phyloP scores from a whole-genome alignment of 140 eudicot genomes.

The Cichorium intybus region DNA sequence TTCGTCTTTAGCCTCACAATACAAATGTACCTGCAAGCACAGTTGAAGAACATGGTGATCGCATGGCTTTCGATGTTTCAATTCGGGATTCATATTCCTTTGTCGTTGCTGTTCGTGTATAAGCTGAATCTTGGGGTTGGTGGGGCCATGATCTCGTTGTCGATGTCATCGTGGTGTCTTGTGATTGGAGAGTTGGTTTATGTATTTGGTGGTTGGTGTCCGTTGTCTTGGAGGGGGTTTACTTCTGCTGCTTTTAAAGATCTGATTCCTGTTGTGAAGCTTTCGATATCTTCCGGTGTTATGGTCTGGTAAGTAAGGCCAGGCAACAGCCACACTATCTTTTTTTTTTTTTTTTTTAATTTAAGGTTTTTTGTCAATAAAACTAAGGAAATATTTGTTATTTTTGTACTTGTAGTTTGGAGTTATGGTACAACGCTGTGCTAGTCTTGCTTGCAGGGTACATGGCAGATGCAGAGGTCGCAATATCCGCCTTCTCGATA shows the following conservation, averaged over 20 bases:
- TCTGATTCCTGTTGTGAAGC: constrained; percentile 68
- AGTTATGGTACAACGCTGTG: constrained; percentile 81
- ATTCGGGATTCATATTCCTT: constrained; percentile 49
- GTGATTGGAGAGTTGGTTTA: constrained; percentile 64
- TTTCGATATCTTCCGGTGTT: constrained; percentile 77
- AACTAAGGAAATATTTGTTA: not conserved
- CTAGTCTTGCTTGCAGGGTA: constrained; percentile 80
- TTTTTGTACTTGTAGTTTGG: constrained; percentile 47
- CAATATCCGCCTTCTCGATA: constrained; percentile 86
- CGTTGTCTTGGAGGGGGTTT: constrained; percentile 75
- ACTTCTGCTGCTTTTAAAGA: constrained; percentile 62
- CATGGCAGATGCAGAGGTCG: constrained; percentile 66
- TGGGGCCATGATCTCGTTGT: constrained; percentile 68
- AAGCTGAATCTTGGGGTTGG: constrained; percentile 43
- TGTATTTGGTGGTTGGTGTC: constrained; percentile 86
- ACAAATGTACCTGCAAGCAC: constrained; percentile 63
- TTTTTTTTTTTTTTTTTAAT: too few relatives aligned
- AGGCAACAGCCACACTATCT: too few relatives aligned
- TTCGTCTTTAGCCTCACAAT: constrained; percentile 50
- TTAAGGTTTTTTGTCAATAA: not conserved
- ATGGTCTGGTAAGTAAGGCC: constrained; percentile 77
- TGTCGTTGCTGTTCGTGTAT: constrained; percentile 63
- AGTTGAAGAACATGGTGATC: constrained; percentile 52
- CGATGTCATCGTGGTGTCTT: constrained; percentile 66
- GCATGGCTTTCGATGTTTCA: constrained; percentile 53